Percentiles rank a stretch among this genome's conserved stretches.
phyloP scores from a whole-genome alignment of 805 yeast genomes.

The Myxozyma lipomycoides region DNA sequence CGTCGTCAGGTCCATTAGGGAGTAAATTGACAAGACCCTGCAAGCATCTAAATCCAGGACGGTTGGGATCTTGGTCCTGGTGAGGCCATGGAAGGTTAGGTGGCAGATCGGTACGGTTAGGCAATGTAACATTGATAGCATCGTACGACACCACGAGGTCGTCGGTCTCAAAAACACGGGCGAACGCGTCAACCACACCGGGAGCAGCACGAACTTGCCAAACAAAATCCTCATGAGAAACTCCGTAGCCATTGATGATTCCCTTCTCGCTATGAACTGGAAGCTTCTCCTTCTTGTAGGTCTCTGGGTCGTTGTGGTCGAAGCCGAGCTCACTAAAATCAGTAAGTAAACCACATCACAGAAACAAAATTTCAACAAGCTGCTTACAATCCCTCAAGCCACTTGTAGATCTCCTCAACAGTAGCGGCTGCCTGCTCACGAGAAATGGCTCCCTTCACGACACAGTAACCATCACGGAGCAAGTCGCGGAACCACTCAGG shows the following conservation, averaged over 20 bases:
- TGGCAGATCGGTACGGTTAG: slow-evolving; percentile 13
- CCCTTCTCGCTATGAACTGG: slow-evolving; percentile 8
- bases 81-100: slow-evolving; percentile 19
- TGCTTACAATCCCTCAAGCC: slow-evolving; percentile 13
- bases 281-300: slow-evolving; percentile 7
- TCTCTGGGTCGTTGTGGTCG: slow-evolving; percentile 14
- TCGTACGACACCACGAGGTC: slow-evolving; percentile 19
- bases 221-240: slow-evolving; percentile 19
- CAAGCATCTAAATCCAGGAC: slow-evolving; percentile 15
- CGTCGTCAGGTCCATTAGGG: slow-evolving; percentile 21
- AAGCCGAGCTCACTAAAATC: slow-evolving; percentile 11
- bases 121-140: slow-evolving; percentile 13
- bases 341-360: background rate
- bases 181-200: slow-evolving; percentile 16
- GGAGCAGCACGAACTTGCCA: slow-evolving; percentile 17
- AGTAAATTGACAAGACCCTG: slow-evolving; percentile 18
- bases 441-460: slow-evolving; percentile 19
- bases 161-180: slow-evolving; percentile 9
- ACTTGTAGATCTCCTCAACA: slow-evolving; percentile 6
- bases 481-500: slow-evolving; percentile 18
- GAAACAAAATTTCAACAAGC: background rate
- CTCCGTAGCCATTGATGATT: slow-evolving; percentile 4
- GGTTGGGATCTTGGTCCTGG: slow-evolving; percentile 14
- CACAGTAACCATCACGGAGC: slow-evolving; percentile 19
- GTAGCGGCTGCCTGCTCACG: slow-evolving; percentile 16